Conservation (phyloP, 1,139 yeast species). For the Candida glucosophila region DNA sequence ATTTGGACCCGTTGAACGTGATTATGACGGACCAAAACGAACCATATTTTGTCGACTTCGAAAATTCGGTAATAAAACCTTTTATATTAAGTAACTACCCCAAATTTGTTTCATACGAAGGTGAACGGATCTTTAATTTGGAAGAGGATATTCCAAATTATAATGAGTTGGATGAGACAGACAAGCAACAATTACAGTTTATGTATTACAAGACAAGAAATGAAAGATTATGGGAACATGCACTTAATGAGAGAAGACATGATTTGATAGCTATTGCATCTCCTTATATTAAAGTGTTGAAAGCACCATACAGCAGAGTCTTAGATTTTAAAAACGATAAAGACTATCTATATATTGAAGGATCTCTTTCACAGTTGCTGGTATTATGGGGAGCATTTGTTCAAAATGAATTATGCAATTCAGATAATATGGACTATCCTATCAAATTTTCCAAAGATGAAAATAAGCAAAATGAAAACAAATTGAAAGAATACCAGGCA, state of each 20-base stretch:
- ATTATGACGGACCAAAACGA: slow-evolving; percentile 35
- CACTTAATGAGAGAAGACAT: slow-evolving; percentile 55
- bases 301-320: slow-evolving; percentile 59
- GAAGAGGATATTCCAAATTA: slow-evolving; percentile 69
- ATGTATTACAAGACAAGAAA: slow-evolving; percentile 87
- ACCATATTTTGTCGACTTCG: slow-evolving; percentile 67
- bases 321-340: slow-evolving; percentile 52
- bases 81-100: slow-evolving; percentile 74
- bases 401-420: slow-evolving; percentile 61
- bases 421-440: slow-evolving; percentile 45
- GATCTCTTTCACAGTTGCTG: slow-evolving; percentile 61
- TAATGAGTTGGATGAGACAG: slow-evolving; percentile 57
- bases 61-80: slow-evolving; percentile 73
- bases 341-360: slow-evolving; percentile 61
- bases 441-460: slow-evolving; percentile 48
- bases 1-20: slow-evolving; percentile 85
- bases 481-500: slow-evolving; percentile 59
- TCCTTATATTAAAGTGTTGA: slow-evolving; percentile 63
- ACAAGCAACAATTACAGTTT: slow-evolving; percentile 73
- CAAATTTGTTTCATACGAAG: slow-evolving; percentile 74
- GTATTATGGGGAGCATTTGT: slow-evolving; percentile 70
- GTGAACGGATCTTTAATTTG: slow-evolving; percentile 73
- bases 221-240: slow-evolving; percentile 79
- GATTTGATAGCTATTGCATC: slow-evolving; percentile 72
- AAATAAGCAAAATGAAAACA: slow-evolving; percentile 46